Percentiles rank a stretch among this genome's conserved stretches.
Conservation (phyloP, 176 grass and related monocot species). For the Oryza glumipatula region DNA sequence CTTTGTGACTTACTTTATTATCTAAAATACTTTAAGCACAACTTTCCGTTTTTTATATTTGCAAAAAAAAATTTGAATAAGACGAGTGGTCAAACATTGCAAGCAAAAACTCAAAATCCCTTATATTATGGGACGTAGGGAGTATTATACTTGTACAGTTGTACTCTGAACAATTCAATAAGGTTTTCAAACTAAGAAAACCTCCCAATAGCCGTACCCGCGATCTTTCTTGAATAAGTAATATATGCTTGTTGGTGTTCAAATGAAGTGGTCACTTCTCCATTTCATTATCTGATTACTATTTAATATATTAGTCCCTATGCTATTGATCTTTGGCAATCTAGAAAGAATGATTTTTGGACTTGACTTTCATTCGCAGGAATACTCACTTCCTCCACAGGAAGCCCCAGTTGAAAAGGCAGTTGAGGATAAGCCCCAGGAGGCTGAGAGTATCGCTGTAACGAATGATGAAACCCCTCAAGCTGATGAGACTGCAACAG, state of each 20-base stretch:
- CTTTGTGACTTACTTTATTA: no score
- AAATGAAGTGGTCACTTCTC: neutral
- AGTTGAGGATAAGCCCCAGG: constrained; percentile 39
- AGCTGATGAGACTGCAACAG: constrained; percentile 25
- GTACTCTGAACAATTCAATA: neutral
- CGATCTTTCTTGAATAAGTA: neutral
- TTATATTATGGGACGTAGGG: no score
- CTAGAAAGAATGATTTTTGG: neutral
- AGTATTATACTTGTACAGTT: no score
- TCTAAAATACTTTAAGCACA: no score
- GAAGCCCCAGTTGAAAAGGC: constrained; percentile 48
- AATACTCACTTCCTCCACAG: constrained; percentile 64
- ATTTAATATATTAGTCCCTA: constrained; percentile 22
- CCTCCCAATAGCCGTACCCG: neutral
- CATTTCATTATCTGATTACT: constrained; percentile 22
- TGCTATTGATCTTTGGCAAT: constrained; percentile 18
- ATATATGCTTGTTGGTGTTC: neutral
- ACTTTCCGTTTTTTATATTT: no score
- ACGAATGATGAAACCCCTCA: constrained; percentile 50
- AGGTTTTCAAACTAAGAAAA: neutral
- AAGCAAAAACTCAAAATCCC: no score
- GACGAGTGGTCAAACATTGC: no score
- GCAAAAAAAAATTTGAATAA: no score
- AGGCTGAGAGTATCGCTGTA: constrained; percentile 27
- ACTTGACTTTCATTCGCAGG: constrained; percentile 46